Conservation (phyloP, 495 filamentous ascomycete species). For the Daldinia grandis region DNA sequence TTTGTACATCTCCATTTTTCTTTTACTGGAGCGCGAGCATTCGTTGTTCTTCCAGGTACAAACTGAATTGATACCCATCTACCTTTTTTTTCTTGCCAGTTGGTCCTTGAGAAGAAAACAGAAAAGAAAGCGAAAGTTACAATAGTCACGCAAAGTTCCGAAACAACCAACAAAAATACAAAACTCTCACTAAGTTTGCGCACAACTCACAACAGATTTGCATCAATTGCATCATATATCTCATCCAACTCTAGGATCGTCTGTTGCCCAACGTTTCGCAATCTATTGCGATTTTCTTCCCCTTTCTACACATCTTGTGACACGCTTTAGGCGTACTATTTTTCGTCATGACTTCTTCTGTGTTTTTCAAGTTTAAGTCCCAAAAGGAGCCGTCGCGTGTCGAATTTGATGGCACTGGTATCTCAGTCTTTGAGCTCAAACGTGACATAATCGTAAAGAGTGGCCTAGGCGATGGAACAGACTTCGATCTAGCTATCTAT, state of each 20-base stretch:
- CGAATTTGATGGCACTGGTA: conserved; percentile 96
- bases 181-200: conserved; percentile 37
- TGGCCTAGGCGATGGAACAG: conserved; percentile 91
- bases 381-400: conserved; percentile 94
- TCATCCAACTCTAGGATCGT: conserved; percentile 47
- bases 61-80: conserved; percentile 67
- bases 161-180: conserved; percentile 45
- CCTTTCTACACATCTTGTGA: conserved; percentile 27
- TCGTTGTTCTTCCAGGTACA: conserved; percentile 60
- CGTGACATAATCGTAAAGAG: conserved; percentile 95
- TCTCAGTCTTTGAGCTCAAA: conserved; percentile 98
- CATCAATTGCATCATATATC: conserved; percentile 33
- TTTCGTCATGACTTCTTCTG: conserved; percentile 88
- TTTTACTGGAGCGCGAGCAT: conserved; percentile 43
- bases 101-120: conserved; percentile 50
- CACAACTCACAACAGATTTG: conserved; percentile 16
- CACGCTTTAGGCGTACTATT: conserved; percentile 25
- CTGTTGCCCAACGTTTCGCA: conserved; percentile 13
- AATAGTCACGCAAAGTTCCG: conserved; percentile 38
- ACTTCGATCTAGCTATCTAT: conserved; percentile 95
- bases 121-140: conserved; percentile 46
- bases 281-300: conserved; percentile 11
- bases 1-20: conserved; percentile 56
- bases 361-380: conserved; percentile 99
- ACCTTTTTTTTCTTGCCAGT: conserved; percentile 47